These are phyloP conservation scores for Vitis hybrid DNA, from an alignment of 177 flowering plant genomes.

Conservation along the genomic window DNA sequence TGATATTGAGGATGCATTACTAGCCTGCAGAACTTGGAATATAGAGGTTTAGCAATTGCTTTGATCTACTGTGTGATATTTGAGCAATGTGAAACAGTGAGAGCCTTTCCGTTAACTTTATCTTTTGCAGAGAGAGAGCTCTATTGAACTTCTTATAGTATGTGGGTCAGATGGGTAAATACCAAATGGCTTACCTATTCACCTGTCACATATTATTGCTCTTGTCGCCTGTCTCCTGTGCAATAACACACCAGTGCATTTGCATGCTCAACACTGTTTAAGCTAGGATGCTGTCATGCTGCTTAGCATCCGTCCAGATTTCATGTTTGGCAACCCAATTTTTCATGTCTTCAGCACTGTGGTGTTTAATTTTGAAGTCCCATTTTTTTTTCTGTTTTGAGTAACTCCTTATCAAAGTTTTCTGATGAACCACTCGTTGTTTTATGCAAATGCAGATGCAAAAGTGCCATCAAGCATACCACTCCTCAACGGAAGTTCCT, in stretches of 20 bases:
- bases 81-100: background rate
- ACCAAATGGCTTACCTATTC: no score
- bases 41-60: background rate
- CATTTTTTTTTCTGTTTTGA: background rate
- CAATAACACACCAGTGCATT: no score
- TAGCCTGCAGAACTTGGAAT: background rate
- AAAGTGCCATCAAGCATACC: constrained; percentile 92
- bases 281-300: no score
- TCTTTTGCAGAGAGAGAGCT: background rate
- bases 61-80: background rate
- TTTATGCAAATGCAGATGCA: constrained; percentile 53
- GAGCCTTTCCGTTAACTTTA: background rate
- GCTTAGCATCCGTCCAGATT: no score
- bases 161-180: background rate
- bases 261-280: no score
- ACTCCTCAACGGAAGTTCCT: constrained; percentile 50
- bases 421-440: background rate
- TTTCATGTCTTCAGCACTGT: background rate
- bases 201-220: no score
- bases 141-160: background rate
- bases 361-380: background rate
- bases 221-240: no score
- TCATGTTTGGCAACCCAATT: no score
- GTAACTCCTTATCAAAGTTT: background rate
- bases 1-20: background rate